These are phyloP conservation scores for Mortierella sp. DNA, from an alignment of 371 early-diverging fungal genomes.

Conservation along the genomic window DNA sequence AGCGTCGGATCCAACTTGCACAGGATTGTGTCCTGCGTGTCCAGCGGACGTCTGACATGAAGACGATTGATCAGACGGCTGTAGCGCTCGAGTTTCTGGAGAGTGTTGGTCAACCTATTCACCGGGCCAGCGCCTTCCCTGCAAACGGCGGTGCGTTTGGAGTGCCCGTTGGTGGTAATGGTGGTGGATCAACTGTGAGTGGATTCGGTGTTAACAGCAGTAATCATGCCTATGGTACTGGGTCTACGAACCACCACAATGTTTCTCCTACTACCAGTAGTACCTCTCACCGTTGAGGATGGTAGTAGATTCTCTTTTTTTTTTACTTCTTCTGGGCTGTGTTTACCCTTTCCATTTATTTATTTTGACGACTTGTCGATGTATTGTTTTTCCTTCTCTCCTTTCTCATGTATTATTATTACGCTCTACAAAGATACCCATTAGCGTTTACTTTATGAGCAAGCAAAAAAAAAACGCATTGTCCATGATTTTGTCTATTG, in stretches of 20 bases:
- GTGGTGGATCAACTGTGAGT: not conserved
- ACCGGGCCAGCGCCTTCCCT: conserved; percentile 4
- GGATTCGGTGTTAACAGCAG: not conserved
- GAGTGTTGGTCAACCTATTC: conserved; percentile 40
- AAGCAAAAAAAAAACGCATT: too few relatives aligned
- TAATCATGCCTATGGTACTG: not conserved
- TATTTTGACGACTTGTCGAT: too few relatives aligned
- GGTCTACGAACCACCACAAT: not conserved
- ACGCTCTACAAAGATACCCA: too few relatives aligned
- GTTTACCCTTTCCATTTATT: not conserved
- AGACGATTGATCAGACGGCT: conserved; percentile 51
- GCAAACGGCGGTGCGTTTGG: not conserved
- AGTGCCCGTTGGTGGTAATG: too few relatives aligned
- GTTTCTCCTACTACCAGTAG: not conserved
- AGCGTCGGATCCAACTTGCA: conserved; percentile 45
- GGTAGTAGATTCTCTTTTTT: not conserved
- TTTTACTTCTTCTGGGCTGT: not conserved
- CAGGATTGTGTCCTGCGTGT: conserved; percentile 53
- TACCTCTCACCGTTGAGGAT: not conserved
- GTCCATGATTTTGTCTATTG: too few relatives aligned
- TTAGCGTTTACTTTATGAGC: too few relatives aligned
- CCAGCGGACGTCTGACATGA: conserved; percentile 51
- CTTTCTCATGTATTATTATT: too few relatives aligned
- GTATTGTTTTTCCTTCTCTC: too few relatives aligned
- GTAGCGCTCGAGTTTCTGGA: conserved; percentile 53